These are phyloP conservation scores for Fragilaria radians DNA, from an alignment of 108 stramenopile species.

Conservation along the genomic window DNA sequence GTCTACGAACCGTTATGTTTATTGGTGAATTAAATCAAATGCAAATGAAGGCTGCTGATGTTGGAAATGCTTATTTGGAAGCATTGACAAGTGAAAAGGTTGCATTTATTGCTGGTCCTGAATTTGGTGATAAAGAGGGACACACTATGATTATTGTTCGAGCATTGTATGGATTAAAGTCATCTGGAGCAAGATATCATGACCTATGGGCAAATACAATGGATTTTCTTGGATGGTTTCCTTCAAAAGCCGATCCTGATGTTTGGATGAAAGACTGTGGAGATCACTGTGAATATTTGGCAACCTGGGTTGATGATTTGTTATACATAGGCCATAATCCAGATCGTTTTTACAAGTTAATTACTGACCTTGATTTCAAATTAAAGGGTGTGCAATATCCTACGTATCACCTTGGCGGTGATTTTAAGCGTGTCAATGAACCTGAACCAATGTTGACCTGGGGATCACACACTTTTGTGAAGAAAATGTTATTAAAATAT, in stretches of 20 bases:
- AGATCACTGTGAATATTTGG: too few relatives aligned
- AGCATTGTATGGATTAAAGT: constrained; percentile 19
- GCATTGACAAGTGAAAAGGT: constrained; percentile 26
- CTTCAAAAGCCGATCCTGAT: constrained; percentile 16
- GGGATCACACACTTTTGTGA: too few relatives aligned
- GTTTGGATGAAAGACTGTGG: constrained; percentile 11
- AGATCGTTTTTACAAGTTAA: too few relatives aligned
- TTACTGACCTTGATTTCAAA: too few relatives aligned
- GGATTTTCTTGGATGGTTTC: constrained; percentile 8
- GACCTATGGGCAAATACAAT: constrained; percentile 7
- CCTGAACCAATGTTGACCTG: too few relatives aligned
- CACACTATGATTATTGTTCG: too few relatives aligned
- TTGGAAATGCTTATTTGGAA: constrained; percentile 15
- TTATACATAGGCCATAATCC: too few relatives aligned
- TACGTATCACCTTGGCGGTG: too few relatives aligned
- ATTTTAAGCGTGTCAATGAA: too few relatives aligned
- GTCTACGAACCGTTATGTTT: constrained; percentile 16
- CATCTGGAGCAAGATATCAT: constrained; percentile 3
- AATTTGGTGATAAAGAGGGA: constrained; percentile 28
- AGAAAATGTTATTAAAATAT: too few relatives aligned
- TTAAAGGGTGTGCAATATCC: too few relatives aligned
- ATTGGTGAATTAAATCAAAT: constrained; percentile 29
- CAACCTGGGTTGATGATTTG: too few relatives aligned
- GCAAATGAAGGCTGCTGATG: constrained; percentile 16
- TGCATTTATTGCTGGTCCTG: constrained; percentile 17